Conservation (phyloP, 177 flowering plant genomes). For the Vitis hybrid region DNA sequence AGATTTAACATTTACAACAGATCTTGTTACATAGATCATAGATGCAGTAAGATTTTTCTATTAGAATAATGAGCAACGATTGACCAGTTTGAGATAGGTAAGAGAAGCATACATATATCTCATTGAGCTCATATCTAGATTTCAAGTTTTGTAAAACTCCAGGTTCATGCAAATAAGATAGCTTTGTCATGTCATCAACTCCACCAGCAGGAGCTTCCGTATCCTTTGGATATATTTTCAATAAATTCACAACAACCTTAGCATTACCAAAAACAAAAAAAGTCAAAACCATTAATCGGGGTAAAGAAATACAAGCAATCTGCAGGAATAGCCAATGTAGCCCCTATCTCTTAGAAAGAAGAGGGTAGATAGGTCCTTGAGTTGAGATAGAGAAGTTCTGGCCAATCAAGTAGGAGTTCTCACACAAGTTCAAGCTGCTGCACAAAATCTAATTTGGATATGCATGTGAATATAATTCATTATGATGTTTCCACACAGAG, state of each 20-base stretch:
- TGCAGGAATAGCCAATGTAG: too few species aligned
- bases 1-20: not conserved
- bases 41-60: not conserved
- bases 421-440: too few species aligned
- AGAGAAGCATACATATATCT: conserved; percentile 59
- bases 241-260: conserved; percentile 55
- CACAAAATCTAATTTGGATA: too few species aligned
- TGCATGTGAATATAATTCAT: too few species aligned
- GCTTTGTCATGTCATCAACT: conserved; percentile 89
- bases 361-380: too few species aligned
- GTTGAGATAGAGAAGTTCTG: too few species aligned
- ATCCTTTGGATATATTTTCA: conserved; percentile 67
- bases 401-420: too few species aligned
- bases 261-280: not conserved
- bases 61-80: not conserved
- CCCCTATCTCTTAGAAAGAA: too few species aligned
- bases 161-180: conserved; percentile 80
- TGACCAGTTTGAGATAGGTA: not conserved
- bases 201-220: conserved; percentile 80
- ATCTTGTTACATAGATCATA: not conserved
- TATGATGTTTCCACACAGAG: too few species aligned
- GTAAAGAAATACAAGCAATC: too few species aligned
- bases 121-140: conserved; percentile 74
- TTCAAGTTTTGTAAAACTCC: conserved; percentile 67
- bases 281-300: not conserved